Evolutionary conservation across 345 rosid species (phyloP).

Genomic region (Cardiospermum halicacabum): DNA sequence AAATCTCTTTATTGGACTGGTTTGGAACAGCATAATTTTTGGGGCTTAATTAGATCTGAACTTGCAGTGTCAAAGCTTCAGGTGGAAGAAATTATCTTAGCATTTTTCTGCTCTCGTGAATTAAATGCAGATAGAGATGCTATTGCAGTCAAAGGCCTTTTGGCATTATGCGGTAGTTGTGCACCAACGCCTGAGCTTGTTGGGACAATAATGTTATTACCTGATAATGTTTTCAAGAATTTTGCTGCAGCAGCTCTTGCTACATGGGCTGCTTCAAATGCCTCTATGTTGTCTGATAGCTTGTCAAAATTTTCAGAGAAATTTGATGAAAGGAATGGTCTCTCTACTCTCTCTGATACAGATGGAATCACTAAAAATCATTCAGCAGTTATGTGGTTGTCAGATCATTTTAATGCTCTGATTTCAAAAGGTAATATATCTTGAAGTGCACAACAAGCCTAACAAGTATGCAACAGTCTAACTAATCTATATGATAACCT

Average conservation of each 20-base stretch:
- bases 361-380: constrained; percentile 27
- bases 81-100: constrained; percentile 42
- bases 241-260: constrained; percentile 40
- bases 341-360: constrained; percentile 10
- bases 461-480: not conserved
- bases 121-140: constrained; percentile 34
- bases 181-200: constrained; percentile 48
- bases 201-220: constrained; percentile 38
- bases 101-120: constrained; percentile 30
- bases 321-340: constrained; percentile 17
- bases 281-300: constrained; percentile 41
- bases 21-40: constrained; percentile 46
- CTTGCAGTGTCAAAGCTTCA: constrained; percentile 32
- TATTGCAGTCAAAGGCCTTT: constrained; percentile 44
- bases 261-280: constrained; percentile 38
- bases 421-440: constrained; percentile 21
- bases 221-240: constrained; percentile 34
- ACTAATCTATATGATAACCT: not conserved
- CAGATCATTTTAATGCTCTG: constrained; percentile 28
- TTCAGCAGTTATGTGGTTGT: constrained; percentile 38
- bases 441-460: not conserved
- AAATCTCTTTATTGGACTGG: constrained; percentile 38
- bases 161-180: constrained; percentile 31
- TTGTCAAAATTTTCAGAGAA: constrained; percentile 36
- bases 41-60: constrained; percentile 52